Evolutionary conservation across 2,329 filamentous ascomycete species (phyloP).

Genomic region (Fusarium nelsonii): DNA sequence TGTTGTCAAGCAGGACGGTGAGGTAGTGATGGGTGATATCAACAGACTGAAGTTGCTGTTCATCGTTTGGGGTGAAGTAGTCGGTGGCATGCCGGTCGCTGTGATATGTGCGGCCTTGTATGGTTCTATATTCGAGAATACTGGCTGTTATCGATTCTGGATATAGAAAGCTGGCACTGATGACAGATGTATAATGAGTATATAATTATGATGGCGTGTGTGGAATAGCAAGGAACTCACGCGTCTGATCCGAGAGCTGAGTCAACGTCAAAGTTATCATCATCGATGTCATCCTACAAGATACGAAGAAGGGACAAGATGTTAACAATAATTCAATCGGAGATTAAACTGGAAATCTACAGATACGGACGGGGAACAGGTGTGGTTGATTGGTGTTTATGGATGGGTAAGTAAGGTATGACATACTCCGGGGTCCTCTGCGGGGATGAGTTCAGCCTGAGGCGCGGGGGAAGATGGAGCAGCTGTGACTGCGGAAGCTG

Average conservation of each 20-base stretch:
- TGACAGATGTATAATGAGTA: constrained; percentile 1
- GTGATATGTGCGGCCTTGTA: constrained; percentile 44
- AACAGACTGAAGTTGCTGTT: constrained; percentile 42
- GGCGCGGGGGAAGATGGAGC: constrained; percentile 23
- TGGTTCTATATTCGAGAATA: constrained; percentile 43
- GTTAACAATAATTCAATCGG: constrained; percentile 14
- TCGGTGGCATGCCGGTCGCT: constrained; percentile 40
- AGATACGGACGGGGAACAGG: background rate
- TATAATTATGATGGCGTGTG: background rate
- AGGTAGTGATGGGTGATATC: constrained; percentile 46
- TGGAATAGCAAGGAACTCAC: constrained; percentile 24
- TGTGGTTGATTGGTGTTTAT: background rate
- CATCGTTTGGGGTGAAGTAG: constrained; percentile 44
- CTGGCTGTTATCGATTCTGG: constrained; percentile 41
- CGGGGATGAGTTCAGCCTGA: constrained; percentile 40
- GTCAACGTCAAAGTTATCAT: constrained; percentile 39
- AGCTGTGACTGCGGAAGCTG: background rate
- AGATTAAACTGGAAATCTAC: background rate
- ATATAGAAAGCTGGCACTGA: constrained; percentile 39
- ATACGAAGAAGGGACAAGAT: constrained; percentile 3
- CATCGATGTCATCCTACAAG: constrained; percentile 15
- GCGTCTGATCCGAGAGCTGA: constrained; percentile 42
- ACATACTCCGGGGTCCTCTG: constrained; percentile 40
- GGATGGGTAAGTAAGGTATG: background rate
- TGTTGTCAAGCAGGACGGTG: constrained; percentile 39